Conservation (phyloP, 805 yeast genomes). For the Monosporozyma yasuniensis region DNA sequence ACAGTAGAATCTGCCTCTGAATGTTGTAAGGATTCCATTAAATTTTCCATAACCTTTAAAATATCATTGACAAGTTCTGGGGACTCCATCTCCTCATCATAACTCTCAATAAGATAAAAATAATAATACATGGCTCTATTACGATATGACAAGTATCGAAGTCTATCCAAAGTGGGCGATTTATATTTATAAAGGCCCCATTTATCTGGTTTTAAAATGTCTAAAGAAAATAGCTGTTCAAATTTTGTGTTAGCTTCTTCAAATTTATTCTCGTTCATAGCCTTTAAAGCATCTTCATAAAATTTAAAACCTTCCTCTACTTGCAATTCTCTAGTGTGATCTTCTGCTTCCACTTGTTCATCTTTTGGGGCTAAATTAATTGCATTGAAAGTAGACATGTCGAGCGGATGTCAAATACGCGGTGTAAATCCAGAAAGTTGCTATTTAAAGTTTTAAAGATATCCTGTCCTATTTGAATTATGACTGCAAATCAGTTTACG, state of each 20-base stretch:
- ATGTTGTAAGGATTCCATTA: slow-evolving; percentile 55
- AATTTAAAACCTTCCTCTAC: slow-evolving; percentile 74
- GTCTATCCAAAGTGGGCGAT: slow-evolving; percentile 62
- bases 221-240: slow-evolving; percentile 54
- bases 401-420: too few relatives aligned
- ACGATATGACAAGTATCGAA: slow-evolving; percentile 70
- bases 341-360: slow-evolving; percentile 60
- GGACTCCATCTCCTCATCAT: slow-evolving; percentile 19
- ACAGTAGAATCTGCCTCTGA: slow-evolving; percentile 57
- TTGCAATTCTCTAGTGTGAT: slow-evolving; percentile 85
- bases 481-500: too few relatives aligned
- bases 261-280: slow-evolving; percentile 45
- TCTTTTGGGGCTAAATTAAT: slow-evolving; percentile 72
- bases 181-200: slow-evolving; percentile 27
- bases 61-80: slow-evolving; percentile 36
- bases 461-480: too few relatives aligned
- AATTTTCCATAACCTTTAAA: slow-evolving; percentile 45
- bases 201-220: slow-evolving; percentile 47
- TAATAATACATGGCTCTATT: slow-evolving; percentile 72
- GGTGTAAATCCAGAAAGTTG: too few relatives aligned
- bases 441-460: too few relatives aligned
- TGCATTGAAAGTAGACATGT: slow-evolving; percentile 63
- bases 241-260: slow-evolving; percentile 47
- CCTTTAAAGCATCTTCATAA: slow-evolving; percentile 59
- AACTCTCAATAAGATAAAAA: slow-evolving; percentile 25